Percentiles rank a stretch among this genome's conserved stretches.
phyloP scores from a whole-genome alignment of 2,329 filamentous ascomycete genomes.

The Aureobasidium musti region DNA sequence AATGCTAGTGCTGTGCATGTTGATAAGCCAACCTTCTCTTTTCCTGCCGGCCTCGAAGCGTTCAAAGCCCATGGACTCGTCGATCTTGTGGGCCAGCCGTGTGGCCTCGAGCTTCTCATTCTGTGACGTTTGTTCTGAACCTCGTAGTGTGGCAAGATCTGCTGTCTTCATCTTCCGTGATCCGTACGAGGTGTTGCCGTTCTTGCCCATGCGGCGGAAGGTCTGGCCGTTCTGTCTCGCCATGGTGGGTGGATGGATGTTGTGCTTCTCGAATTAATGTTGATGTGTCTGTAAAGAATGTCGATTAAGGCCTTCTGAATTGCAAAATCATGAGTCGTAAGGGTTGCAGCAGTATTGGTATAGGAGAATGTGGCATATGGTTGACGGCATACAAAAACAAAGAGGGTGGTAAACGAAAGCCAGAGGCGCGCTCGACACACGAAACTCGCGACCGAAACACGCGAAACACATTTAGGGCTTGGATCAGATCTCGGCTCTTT shows the following conservation, averaged over 20 bases:
- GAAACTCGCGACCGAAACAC: conserved; percentile 19
- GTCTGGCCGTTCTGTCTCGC: conserved; percentile 25
- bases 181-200: conserved; percentile 52
- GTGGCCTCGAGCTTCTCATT: conserved; percentile 91
- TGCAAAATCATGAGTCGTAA: conserved; percentile 10
- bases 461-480: conserved; percentile 11
- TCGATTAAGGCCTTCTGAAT: background rate
- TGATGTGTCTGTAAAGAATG: background rate
- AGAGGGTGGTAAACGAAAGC: background rate
- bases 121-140: conserved; percentile 81
- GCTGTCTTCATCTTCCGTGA: conserved; percentile 71
- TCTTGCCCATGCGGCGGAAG: conserved; percentile 48
- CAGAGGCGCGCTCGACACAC: conserved; percentile 1
- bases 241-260: conserved; percentile 19
- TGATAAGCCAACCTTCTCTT: conserved; percentile 89
- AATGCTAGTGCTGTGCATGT: conserved; percentile 86
- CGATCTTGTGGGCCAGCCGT: conserved; percentile 80
- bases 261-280: conserved; percentile 5
- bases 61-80: conserved; percentile 91
- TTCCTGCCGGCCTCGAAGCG: conserved; percentile 87
- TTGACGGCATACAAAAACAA: conserved; percentile 17
- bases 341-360: background rate
- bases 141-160: conserved; percentile 69
- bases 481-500: background rate
- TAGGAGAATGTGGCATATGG: background rate